Evolutionary conservation across 2,329 filamentous ascomycete species (phyloP), one percentile per base, ranked within the genome.

Genomic region (Colletotrichum sp.): DNA sequence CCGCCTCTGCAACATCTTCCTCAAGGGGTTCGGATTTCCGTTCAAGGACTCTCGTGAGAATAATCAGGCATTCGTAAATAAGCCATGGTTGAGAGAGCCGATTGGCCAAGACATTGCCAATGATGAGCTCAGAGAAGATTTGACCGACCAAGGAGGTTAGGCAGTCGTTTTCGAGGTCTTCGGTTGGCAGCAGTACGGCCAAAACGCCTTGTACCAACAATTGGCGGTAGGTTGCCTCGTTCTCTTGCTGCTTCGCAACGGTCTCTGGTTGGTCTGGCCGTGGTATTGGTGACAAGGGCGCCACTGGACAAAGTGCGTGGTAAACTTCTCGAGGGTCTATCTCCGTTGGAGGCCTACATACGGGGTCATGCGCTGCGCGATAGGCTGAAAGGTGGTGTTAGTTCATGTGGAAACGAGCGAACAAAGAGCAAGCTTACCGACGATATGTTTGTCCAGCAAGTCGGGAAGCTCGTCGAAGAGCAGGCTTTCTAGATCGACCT

Each of bases 71-170:
- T 83, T 98, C 96, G 92, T 94, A 98, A 79, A 99, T 85, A 81
- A 98, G 90, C 95, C 95, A 98, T 28, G 95, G 95, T 85, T 99
- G 94, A 79, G 94, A 95, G 55, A 94, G 90, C 83, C 94, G 98
- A 81, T 94, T 94, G 80, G 93, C 92, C 80, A 98, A 89, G 74
- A 94, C 90, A 80, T 95, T 96, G 77, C 95, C 95, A 78, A 99
- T 89, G 77, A 99, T 95, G 83, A 98, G 92, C 85, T 98, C 96
- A 8, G 96, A 95, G 77, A 99, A 89, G 78, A 99, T 94, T 85
- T 98, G 95, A 71, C 93, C 92, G 77, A 98, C 94, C 77, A 99
- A 88, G 44, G 95, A 91, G 72, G 95, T 94, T 80, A 99, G 88
- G 83, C 95, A 98, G 70, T 92, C 92, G 83, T 98, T 99, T 81